phyloP scores from a whole-genome alignment of 495 filamentous ascomycete genomes.

The Neurospora cerealis region DNA sequence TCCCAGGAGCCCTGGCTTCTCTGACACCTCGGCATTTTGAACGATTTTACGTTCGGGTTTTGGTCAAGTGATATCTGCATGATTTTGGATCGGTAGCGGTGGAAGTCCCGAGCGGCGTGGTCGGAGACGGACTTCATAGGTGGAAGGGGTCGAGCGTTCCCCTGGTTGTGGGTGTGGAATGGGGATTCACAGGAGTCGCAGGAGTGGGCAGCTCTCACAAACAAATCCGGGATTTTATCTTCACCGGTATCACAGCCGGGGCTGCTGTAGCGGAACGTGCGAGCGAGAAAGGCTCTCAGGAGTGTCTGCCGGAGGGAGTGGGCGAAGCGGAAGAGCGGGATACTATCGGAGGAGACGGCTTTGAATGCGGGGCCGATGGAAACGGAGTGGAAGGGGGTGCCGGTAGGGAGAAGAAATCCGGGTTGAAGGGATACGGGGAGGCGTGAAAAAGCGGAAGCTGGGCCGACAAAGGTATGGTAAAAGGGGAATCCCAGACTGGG shows the following conservation, averaged over 20 bases:
- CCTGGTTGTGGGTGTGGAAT: too few species aligned
- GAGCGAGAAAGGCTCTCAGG: not conserved
- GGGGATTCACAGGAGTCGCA: too few species aligned
- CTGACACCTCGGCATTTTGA: not conserved
- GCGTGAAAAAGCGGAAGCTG: too few species aligned
- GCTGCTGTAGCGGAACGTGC: not conserved
- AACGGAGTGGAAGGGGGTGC: not conserved
- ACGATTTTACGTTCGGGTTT: not conserved
- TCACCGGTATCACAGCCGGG: too few species aligned
- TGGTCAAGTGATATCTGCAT: not conserved
- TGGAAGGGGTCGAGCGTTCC: too few species aligned
- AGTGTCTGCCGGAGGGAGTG: not conserved
- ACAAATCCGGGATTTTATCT: not conserved
- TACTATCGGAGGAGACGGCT: not conserved
- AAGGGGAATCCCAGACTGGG: too few species aligned
- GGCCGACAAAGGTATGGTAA: too few species aligned
- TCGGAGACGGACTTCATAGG: too few species aligned
- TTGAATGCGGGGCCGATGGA: not conserved
- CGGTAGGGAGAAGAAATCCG: not conserved
- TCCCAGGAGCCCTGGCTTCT: too few species aligned
- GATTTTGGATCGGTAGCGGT: not conserved
- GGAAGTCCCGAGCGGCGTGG: too few species aligned
- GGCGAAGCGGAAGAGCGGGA: not conserved
- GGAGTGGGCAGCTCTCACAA: not conserved
- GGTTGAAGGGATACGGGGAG: not conserved